Evolutionary conservation across 257 asterid genomes (phyloP).

Genomic region (Mentha longifolia): DNA sequence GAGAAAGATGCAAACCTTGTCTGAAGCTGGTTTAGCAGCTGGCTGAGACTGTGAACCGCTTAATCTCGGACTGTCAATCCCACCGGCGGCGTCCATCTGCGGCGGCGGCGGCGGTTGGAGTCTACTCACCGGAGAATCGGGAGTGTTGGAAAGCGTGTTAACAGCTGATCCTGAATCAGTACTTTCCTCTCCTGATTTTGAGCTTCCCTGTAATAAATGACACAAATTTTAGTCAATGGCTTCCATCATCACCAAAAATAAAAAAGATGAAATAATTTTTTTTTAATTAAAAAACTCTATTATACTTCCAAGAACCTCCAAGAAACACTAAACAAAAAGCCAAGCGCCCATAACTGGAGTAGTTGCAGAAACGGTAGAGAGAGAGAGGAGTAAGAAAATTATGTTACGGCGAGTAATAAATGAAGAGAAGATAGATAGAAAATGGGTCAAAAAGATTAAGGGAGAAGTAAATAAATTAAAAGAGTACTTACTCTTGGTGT

Average conservation of each 20-base stretch:
- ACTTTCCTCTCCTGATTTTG: conserved; percentile 84
- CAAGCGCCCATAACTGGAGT: background rate
- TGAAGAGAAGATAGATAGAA: conserved; percentile 5
- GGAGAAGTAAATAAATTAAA: background rate
- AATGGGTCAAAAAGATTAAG: conserved; percentile 35
- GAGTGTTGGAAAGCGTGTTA: conserved; percentile 55
- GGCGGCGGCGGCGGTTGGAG: conserved; percentile 47
- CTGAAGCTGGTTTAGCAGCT: conserved; percentile 48
- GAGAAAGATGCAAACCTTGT: conserved; percentile 52
- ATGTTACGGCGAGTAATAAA: conserved; percentile 4
- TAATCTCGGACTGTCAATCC: conserved; percentile 46
- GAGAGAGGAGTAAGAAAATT: background rate
- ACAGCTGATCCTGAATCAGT: conserved; percentile 72
- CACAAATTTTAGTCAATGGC: conserved; percentile 38
- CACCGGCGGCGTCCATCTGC: conserved; percentile 51
- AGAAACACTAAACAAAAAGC: conserved; percentile 23
- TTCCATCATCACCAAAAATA: conserved; percentile 32
- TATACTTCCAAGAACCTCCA: conserved; percentile 36
- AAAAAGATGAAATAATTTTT: background rate
- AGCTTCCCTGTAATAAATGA: conserved; percentile 60
- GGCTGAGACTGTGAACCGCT: conserved; percentile 45
- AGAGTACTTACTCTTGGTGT: conserved; percentile 63
- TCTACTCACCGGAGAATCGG: conserved; percentile 63
- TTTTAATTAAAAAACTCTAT: background rate
- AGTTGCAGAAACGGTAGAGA: background rate